These are phyloP conservation scores for Colletotrichum lini DNA, from an alignment of 2,329 filamentous ascomycete species.

Conservation along the genomic window DNA sequence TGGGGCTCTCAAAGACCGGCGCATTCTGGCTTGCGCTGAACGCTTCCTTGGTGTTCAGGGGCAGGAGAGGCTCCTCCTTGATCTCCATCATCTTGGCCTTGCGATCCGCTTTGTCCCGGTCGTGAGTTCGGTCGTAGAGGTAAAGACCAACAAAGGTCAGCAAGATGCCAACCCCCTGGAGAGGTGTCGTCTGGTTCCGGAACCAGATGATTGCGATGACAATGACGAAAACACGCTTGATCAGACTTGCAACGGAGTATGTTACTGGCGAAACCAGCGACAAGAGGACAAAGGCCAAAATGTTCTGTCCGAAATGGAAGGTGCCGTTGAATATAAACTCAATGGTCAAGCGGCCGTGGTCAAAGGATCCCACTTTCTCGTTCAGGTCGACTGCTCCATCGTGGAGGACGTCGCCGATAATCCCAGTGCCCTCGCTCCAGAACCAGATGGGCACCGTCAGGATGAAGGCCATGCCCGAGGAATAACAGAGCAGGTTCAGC, in stretches of 20 bases:
- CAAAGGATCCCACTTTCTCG: conserved; percentile 75
- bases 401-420: conserved; percentile 83
- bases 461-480: conserved; percentile 92
- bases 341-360: conserved; percentile 80
- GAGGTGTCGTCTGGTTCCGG: conserved; percentile 84
- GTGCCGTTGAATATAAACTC: conserved; percentile 98
- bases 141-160: conserved; percentile 95
- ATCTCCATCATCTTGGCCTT: conserved; percentile 77
- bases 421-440: conserved; percentile 85
- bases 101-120: conserved; percentile 89
- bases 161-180: conserved; percentile 87
- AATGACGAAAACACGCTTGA: conserved; percentile 98
- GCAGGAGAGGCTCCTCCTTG: conserved; percentile 73
- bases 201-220: conserved; percentile 97
- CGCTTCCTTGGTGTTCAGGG: conserved; percentile 67
- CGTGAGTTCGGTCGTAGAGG: conserved; percentile 92
- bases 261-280: conserved; percentile 97
- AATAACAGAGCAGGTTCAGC: conserved; percentile 96
- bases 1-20: conserved; percentile 56
- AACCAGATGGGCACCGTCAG: conserved; percentile 94
- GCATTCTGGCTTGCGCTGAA: conserved; percentile 50
- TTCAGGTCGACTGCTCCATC: conserved; percentile 82
- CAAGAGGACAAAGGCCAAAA: conserved; percentile 91
- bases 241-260: conserved; percentile 94
- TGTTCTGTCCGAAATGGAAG: conserved; percentile 97